Percentiles rank a stretch among this genome's conserved stretches.
Evolutionary conservation across 441 rosid genomes (phyloP).

Genomic region (Croton setiger): DNA sequence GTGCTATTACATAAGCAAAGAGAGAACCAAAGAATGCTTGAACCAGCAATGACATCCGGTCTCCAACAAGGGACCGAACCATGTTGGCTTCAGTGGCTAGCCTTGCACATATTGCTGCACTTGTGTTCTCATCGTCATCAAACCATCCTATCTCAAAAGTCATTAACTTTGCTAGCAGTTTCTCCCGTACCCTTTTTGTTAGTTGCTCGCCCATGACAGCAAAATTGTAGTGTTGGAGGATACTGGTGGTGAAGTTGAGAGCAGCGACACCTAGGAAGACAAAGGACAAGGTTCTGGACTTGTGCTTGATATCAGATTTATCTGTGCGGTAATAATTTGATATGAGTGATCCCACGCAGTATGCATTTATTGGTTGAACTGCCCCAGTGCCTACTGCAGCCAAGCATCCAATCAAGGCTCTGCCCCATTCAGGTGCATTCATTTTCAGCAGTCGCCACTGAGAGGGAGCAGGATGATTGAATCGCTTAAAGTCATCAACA

Average conservation of each 20-base stretch:
- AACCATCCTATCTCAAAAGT: conserved; percentile 68
- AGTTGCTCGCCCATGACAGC: conserved; percentile 65
- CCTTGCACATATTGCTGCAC: conserved; percentile 63
- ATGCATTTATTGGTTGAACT: conserved; percentile 69
- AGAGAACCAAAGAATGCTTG: conserved; percentile 56
- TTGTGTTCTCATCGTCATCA: conserved; percentile 62
- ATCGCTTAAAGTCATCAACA: conserved; percentile 22
- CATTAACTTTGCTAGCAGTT: conserved; percentile 49
- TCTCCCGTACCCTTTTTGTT: conserved; percentile 61
- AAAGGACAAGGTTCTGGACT: conserved; percentile 43
- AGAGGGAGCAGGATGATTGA: conserved; percentile 43
- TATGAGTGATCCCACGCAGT: conserved; percentile 54
- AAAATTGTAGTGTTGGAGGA: conserved; percentile 63
- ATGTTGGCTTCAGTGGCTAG: conserved; percentile 58
- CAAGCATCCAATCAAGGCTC: conserved; percentile 48
- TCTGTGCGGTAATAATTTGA: conserved; percentile 44
- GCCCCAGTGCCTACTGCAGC: conserved; percentile 65
- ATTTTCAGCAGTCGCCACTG: conserved; percentile 58
- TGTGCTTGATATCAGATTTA: conserved; percentile 38
- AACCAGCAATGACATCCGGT: conserved; percentile 53
- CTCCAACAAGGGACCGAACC: conserved; percentile 58
- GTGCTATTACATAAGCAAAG: conserved; percentile 46
- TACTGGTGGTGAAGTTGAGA: conserved; percentile 45
- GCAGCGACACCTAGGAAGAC: conserved; percentile 52
- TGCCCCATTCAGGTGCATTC: conserved; percentile 52